Conservation (phyloP, 768 basidiomycete species). For the Rhizopogon vinicolor region DNA sequence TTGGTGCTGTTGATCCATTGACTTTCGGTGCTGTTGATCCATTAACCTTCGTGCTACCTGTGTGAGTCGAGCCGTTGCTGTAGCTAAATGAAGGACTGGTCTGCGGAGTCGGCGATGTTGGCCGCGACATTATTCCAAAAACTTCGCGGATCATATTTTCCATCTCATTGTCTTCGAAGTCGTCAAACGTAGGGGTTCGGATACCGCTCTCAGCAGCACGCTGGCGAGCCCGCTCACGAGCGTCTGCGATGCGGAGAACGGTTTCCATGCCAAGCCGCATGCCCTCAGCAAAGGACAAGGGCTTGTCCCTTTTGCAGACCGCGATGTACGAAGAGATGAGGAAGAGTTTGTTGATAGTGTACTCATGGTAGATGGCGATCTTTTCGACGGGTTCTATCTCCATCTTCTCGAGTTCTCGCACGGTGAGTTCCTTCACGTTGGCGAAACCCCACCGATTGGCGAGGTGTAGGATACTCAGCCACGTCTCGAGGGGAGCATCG, state of each 20-base stretch:
- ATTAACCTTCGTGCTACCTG: background rate
- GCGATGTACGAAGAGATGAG: constrained; percentile 31
- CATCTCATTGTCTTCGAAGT: constrained; percentile 25
- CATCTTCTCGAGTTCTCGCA: constrained; percentile 35
- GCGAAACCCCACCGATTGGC: constrained; percentile 38
- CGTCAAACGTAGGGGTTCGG: constrained; percentile 26
- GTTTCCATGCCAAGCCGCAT: constrained; percentile 37
- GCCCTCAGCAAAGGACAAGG: constrained; percentile 35
- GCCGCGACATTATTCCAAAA: constrained; percentile 22
- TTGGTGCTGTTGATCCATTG: constrained; percentile 11
- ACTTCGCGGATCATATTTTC: constrained; percentile 24
- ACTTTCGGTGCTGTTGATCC: constrained; percentile 9
- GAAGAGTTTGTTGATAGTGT: constrained; percentile 28
- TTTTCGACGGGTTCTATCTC: constrained; percentile 31
- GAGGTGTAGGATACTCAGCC: constrained; percentile 36
- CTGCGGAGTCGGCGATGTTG: constrained; percentile 15
- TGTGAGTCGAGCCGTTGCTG: constrained; percentile 8
- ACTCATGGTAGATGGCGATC: constrained; percentile 34
- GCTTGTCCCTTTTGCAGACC: constrained; percentile 32
- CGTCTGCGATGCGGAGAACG: constrained; percentile 30
- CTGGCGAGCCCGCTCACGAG: constrained; percentile 36
- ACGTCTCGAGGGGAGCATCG: constrained; percentile 34
- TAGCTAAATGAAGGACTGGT: constrained; percentile 5
- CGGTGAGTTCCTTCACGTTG: constrained; percentile 32
- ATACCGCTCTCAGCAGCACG: constrained; percentile 26